These are phyloP conservation scores for Niebla homalea DNA, from an alignment of 495 filamentous ascomycete species.

Conservation along the genomic window DNA sequence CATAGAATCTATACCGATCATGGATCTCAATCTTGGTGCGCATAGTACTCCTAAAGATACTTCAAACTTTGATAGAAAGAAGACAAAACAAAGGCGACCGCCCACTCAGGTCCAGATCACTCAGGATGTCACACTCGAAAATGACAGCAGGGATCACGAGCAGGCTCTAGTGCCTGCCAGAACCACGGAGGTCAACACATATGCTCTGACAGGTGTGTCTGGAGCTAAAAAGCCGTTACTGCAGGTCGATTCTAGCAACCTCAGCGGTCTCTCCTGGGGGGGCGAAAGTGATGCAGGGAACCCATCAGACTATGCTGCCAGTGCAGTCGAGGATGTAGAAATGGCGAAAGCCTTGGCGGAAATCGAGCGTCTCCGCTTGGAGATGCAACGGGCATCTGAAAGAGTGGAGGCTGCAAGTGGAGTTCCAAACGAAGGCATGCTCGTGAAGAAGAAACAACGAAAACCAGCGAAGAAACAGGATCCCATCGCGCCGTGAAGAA, in stretches of 20 bases:
- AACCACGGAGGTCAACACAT: no score
- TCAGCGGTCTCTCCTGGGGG: constrained; percentile 49
- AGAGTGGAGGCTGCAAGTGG: constrained; percentile 55
- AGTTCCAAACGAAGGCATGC: constrained; percentile 52
- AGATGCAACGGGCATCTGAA: constrained; percentile 88
- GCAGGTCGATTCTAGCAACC: constrained; percentile 71
- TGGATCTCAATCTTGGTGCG: constrained; percentile 67
- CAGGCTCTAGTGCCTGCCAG: no score
- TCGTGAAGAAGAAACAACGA: constrained; percentile 69
- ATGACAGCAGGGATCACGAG: not conserved
- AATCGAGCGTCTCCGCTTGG: constrained; percentile 68
- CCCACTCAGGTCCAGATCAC: constrained; percentile 44
- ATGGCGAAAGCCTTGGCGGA: constrained; percentile 75
- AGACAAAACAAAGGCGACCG: constrained; percentile 18
- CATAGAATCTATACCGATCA: constrained; percentile 87
- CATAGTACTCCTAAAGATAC: constrained; percentile 15
- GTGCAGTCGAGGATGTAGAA: constrained; percentile 51
- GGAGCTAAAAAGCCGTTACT: constrained; percentile 46
- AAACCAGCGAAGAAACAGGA: not conserved
- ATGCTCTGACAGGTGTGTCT: not conserved
- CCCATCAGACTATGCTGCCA: constrained; percentile 13
- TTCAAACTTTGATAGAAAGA: constrained; percentile 2
- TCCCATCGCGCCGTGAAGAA: constrained; percentile 24
- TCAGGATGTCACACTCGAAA: constrained; percentile 43
- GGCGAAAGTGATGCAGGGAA: not conserved